Conservation (phyloP, 106 monocot genomes). For the Posidonia australis region DNA sequence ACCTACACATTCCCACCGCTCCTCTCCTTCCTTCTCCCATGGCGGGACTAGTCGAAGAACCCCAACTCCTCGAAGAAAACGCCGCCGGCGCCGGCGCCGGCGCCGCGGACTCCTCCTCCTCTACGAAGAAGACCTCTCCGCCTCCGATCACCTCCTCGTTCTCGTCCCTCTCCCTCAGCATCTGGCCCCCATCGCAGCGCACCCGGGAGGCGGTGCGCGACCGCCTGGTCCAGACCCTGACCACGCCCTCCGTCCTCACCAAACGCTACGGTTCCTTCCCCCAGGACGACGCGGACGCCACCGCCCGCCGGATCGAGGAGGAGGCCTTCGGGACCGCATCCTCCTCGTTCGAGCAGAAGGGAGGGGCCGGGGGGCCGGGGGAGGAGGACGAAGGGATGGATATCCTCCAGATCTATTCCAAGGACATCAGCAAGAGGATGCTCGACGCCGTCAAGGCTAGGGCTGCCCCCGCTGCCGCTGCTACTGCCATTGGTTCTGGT, state of each 20-base stretch:
- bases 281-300: slow-evolving; percentile 8
- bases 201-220: slow-evolving; percentile 20
- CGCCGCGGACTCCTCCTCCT: not conserved
- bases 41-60: too few species aligned
- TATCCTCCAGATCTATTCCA: slow-evolving; percentile 31
- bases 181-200: slow-evolving; percentile 30
- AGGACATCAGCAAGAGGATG: slow-evolving; percentile 29
- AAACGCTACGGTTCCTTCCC: slow-evolving; percentile 17
- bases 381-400: slow-evolving; percentile 19
- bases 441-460: slow-evolving; percentile 24
- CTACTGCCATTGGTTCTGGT: not conserved
- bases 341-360: not conserved
- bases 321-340: slow-evolving; percentile 21
- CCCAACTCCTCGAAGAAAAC: too few species aligned
- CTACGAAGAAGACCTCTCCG: not conserved
- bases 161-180: slow-evolving; percentile 12
- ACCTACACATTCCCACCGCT: too few species aligned
- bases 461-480: slow-evolving; percentile 2
- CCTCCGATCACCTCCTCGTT: not conserved
- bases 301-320: slow-evolving; percentile 25
- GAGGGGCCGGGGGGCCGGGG: not conserved
- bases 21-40: not conserved
- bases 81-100: not conserved
- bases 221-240: slow-evolving; percentile 22
- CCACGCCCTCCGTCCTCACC: slow-evolving; percentile 18